phyloP scores from a whole-genome alignment of 345 rosid species.

The Firmiana major region DNA sequence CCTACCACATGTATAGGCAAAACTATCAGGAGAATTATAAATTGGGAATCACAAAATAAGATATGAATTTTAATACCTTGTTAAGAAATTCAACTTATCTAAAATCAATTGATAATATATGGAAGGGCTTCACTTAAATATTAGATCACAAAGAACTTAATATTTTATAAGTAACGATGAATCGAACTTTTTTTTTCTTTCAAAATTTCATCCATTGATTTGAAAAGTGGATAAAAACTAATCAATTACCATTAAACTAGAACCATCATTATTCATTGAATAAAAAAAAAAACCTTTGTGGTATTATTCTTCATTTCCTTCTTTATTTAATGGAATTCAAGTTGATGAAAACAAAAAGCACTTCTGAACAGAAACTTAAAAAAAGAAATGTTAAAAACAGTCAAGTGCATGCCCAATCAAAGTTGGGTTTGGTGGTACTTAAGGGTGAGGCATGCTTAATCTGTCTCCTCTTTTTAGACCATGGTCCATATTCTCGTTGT shows the following conservation, averaged over 20 bases:
- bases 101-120: too few species aligned
- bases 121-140: too few species aligned
- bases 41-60: too few species aligned
- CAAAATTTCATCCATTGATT: not conserved
- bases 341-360: not conserved
- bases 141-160: too few species aligned
- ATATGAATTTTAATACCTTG: too few species aligned
- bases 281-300: not conserved
- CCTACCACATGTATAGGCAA: too few species aligned
- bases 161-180: too few species aligned
- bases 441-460: not conserved
- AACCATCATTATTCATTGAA: not conserved
- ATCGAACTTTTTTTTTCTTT: not conserved
- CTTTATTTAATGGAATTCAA: not conserved
- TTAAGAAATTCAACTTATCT: too few species aligned
- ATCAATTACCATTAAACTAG: too few species aligned
- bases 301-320: not conserved
- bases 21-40: too few species aligned
- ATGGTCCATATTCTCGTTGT: not conserved
- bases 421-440: not conserved
- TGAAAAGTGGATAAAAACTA: not conserved
- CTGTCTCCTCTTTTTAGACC: not conserved
- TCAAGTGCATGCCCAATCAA: not conserved
- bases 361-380: not conserved
- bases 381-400: not conserved